These are phyloP conservation scores for Pyrenochaeta sp. DNA, from an alignment of 2,329 filamentous ascomycete species.

Conservation along the genomic window DNA sequence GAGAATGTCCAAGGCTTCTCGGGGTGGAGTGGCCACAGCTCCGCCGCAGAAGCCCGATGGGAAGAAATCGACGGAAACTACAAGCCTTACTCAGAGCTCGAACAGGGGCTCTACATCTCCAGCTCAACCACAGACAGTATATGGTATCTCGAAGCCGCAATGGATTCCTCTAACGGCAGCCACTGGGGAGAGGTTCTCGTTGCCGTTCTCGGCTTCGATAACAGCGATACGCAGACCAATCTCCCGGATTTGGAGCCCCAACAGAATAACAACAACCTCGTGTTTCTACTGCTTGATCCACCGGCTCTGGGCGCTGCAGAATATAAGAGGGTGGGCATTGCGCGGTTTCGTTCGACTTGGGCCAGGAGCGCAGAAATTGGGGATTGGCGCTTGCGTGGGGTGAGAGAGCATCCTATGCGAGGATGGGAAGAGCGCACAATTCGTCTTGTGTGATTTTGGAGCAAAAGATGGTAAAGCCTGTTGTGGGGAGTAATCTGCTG, in stretches of 20 bases:
- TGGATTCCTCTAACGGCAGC: neutral
- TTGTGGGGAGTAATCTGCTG: too few relatives aligned
- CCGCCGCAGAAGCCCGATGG: neutral
- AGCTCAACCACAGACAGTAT: neutral
- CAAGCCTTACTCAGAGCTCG: neutral
- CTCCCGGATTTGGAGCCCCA: neutral
- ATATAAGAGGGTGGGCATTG: neutral
- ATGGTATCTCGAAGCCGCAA: neutral
- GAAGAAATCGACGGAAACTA: neutral
- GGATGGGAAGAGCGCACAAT: neutral
- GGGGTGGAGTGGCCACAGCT: neutral
- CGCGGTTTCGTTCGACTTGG: neutral
- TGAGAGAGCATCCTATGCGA: conserved; percentile 1
- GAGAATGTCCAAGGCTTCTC: neutral
- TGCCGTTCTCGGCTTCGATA: neutral
- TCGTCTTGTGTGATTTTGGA: neutral
- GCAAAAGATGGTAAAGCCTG: too few relatives aligned
- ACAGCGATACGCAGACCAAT: neutral
- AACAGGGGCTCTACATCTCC: conserved; percentile 1
- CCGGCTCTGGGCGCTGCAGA: neutral
- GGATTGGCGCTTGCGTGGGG: neutral
- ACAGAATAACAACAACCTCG: conserved; percentile 1
- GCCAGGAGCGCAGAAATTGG: too few relatives aligned
- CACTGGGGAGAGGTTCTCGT: neutral
- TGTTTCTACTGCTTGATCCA: neutral